These are phyloP conservation scores for Carex sylvatica DNA, from an alignment of 202 grass and related monocot genomes.

Conservation along the genomic window DNA sequence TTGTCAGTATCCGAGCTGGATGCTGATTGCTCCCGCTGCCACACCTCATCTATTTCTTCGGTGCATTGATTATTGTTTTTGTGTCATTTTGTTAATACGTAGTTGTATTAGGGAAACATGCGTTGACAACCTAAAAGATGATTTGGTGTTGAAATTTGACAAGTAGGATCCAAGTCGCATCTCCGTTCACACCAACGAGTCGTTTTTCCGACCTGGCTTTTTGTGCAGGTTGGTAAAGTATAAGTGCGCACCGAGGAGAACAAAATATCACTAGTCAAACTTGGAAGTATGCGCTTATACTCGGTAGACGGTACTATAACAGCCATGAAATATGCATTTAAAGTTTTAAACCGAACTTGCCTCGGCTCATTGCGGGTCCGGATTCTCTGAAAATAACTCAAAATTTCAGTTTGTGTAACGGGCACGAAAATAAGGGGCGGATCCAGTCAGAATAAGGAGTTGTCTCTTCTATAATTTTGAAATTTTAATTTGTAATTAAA, in stretches of 20 bases:
- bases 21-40: background rate
- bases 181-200: background rate
- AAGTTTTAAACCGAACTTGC: too few species aligned
- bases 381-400: too few species aligned
- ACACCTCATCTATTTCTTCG: conserved; percentile 5
- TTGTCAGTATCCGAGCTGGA: conserved; percentile 25
- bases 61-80: conserved; percentile 9
- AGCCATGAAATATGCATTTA: background rate
- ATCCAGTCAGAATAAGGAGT: too few species aligned
- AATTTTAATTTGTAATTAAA: too few species aligned
- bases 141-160: conserved; percentile 1
- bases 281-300: background rate
- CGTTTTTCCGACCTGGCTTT: background rate
- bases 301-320: background rate
- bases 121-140: background rate
- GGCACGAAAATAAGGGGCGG: too few species aligned
- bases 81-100: background rate
- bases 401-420: too few species aligned
- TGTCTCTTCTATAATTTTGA: too few species aligned
- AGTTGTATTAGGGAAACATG: conserved; percentile 8
- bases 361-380: too few species aligned
- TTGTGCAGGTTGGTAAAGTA: background rate
- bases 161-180: background rate
- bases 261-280: background rate
- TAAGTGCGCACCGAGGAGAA: background rate